Base-by-base conservation (phyloP, 768 basidiomycete genomes). In the Agaricus blazei region DNA sequence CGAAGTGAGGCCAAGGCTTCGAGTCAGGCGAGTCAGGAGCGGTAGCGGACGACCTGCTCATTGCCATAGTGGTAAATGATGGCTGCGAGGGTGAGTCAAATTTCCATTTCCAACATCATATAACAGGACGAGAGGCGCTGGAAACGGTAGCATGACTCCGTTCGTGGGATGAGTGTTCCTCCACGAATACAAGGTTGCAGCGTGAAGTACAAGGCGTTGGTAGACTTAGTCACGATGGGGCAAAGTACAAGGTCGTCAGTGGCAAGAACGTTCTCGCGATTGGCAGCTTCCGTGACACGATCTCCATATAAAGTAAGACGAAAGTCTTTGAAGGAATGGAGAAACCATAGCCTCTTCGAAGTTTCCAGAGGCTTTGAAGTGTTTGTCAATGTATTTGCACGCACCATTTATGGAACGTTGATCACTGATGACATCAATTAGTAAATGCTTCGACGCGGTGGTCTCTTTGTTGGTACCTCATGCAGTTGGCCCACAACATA, bases 61-160 rank as follows among this genome's bases (percentile, higher is more conserved):
- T 41, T 24, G 27, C 45, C 40, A 43, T 55, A 8, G 47, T 11
- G 47, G 46, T 55, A 7, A 42, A 42, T 19, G 27, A 42, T 45
- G 51, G 42, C 27, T 23, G 46, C 47, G 40, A 42, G 44, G 28
- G 14, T 28, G 54, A 55, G 54, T 55, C 54, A 55, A 7, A 23
- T 55, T 48, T 34, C 54, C 47, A 19, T 19, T 34, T 55, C 42
- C 38, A 4, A 19, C 29, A 15, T 41, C 9, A 48, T 55, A 55
- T 55, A 55, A 15, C n/a, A 48, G 19, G 9, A 11, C 29, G 19
- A 4, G 47, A 14, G 12, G 47, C 19, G 42, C 42, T 31, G 14
- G 24, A 48, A n/a, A 29, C n/a, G 36, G 31, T 19, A 19, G 48
- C 12, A 26, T 15, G 12, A 41, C 6, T 15, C 12, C 12, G 29